Percentiles rank a stretch among this genome's conserved stretches.
Evolutionary conservation across 2,329 filamentous ascomycete genomes (phyloP).

Genomic region (Pseudohalonectria lignicola): DNA sequence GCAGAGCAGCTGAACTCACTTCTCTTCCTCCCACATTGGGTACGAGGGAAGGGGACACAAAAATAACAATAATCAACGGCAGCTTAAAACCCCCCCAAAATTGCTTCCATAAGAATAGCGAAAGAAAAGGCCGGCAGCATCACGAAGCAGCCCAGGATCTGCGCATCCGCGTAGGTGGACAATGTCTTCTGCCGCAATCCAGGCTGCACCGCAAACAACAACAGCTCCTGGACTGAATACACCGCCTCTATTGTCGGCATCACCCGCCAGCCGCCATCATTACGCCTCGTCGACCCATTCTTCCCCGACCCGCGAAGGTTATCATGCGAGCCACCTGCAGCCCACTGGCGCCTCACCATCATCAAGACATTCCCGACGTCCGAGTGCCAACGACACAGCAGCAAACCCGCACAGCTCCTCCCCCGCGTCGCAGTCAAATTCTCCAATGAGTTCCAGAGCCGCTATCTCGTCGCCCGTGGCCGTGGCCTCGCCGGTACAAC

Average conservation of each 20-base stretch:
- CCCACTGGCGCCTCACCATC: slow-evolving; percentile 38
- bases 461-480: slow-evolving; percentile 30
- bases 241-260: slow-evolving; percentile 32
- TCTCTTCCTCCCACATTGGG: too few relatives aligned
- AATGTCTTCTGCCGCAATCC: slow-evolving; percentile 55
- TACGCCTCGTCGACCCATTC: slow-evolving; percentile 40
- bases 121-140: too few relatives aligned
- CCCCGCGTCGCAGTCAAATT: slow-evolving; percentile 18
- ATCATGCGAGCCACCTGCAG: slow-evolving; percentile 40
- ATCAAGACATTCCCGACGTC: slow-evolving; percentile 41
- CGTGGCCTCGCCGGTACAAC: slow-evolving; percentile 22
- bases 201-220: slow-evolving; percentile 42
- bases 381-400: slow-evolving; percentile 34
- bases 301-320: slow-evolving; percentile 42
- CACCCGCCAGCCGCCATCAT: slow-evolving; percentile 33
- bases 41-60: too few relatives aligned
- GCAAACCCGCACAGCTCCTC: slow-evolving; percentile 3
- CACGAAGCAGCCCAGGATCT: too few relatives aligned
- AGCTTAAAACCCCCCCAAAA: too few relatives aligned
- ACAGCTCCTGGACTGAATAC: slow-evolving; percentile 31
- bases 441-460: slow-evolving; percentile 36
- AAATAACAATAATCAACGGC: too few relatives aligned
- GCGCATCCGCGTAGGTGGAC: too few relatives aligned
- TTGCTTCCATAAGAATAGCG: too few relatives aligned
- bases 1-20: too few relatives aligned